Conservation (phyloP, 352 stramenopile genomes). For the Phytophthora pisi region DNA sequence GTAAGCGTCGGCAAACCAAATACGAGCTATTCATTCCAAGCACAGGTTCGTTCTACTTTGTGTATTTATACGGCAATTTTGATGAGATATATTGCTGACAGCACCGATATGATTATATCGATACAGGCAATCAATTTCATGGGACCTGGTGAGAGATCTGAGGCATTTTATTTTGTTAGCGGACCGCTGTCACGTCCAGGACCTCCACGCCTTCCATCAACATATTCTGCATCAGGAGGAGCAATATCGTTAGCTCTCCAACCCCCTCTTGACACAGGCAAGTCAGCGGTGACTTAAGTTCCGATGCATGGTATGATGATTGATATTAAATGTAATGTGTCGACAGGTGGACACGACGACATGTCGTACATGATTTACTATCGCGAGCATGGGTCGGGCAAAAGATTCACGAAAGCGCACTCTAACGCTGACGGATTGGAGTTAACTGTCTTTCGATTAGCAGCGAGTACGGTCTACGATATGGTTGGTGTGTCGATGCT, state of each 20-base stretch:
- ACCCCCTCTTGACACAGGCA: conserved; percentile 53
- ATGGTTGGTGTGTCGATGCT: conserved; percentile 47
- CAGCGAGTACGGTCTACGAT: conserved; percentile 56
- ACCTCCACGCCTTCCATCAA: conserved; percentile 40
- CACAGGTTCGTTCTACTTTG: conserved; percentile 34
- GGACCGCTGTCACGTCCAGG: conserved; percentile 43
- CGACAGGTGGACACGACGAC: conserved; percentile 36
- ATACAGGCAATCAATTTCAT: conserved; percentile 51
- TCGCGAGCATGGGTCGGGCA: conserved; percentile 17
- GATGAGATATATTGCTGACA: neutral
- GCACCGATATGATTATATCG: neutral
- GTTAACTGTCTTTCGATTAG: conserved; percentile 46
- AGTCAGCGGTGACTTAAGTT: neutral
- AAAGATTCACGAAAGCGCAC: conserved; percentile 37
- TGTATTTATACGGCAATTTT: neutral
- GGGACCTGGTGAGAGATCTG: conserved; percentile 37
- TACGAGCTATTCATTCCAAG: conserved; percentile 44
- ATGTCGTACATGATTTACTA: conserved; percentile 50
- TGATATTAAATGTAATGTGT: neutral
- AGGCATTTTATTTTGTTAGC: conserved; percentile 37
- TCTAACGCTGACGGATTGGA: conserved; percentile 17
- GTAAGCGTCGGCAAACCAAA: conserved; percentile 47
- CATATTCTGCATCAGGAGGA: conserved; percentile 39
- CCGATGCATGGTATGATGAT: neutral
- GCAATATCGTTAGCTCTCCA: conserved; percentile 40